A percentile compares a stretch with the other conserved stretches of the same genome.
Conservation (phyloP, 2,329 filamentous ascomycete species). For the Lachnellula hyalina region DNA sequence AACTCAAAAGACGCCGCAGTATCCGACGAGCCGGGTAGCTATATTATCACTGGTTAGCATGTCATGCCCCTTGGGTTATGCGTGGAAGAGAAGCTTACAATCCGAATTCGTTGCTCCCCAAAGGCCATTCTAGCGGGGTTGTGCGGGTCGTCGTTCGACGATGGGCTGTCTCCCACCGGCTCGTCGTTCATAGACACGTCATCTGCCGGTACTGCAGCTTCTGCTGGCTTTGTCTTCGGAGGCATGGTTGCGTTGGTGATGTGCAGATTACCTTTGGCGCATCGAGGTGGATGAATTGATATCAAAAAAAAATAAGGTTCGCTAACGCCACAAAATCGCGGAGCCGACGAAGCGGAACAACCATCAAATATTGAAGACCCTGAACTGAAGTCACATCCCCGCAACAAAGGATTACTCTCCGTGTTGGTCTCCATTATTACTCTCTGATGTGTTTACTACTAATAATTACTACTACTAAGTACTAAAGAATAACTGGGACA, state of each 20-base stretch:
- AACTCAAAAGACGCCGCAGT: constrained; percentile 95
- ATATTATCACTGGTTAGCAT: constrained; percentile 3
- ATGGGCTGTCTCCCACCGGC: constrained; percentile 1
- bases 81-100: constrained; percentile 20
- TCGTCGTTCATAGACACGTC: constrained; percentile 27
- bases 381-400: no score
- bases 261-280: constrained; percentile 2
- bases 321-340: background rate
- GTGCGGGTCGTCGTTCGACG: constrained; percentile 7
- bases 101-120: constrained; percentile 25
- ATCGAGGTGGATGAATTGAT: background rate
- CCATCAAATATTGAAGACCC: background rate
- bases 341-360: background rate
- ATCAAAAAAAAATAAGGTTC: constrained; percentile 1
- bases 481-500: constrained; percentile 2
- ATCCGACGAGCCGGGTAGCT: constrained; percentile 82
- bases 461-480: no score
- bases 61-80: background rate
- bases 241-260: constrained; percentile 9
- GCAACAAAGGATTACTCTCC: background rate
- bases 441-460: background rate
- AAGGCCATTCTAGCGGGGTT: constrained; percentile 14
- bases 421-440: background rate
- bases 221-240: constrained; percentile 20
- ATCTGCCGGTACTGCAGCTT: constrained; percentile 9